Percentiles rank a stretch among this genome's conserved stretches.
Evolutionary conservation across 2,329 filamentous ascomycete genomes (phyloP).

Genomic region (Aotearoamyces nothofagi): DNA sequence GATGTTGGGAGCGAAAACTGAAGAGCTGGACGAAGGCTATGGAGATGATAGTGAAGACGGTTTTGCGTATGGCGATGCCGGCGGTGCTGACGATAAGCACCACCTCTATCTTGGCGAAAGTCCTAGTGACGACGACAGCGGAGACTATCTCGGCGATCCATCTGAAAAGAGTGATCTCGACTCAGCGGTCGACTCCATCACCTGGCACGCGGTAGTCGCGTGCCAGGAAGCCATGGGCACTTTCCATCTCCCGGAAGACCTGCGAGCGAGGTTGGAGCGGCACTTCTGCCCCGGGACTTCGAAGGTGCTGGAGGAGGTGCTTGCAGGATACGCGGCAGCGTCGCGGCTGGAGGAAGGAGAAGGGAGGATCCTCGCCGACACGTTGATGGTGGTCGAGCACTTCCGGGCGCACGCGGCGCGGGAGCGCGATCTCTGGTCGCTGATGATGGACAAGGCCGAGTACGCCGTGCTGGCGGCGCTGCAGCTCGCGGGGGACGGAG

Average conservation of each 20-base stretch:
- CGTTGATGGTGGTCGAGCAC: background rate
- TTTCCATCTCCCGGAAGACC: background rate
- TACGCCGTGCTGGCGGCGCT: background rate
- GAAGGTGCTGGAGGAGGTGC: background rate
- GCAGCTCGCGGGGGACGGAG: background rate
- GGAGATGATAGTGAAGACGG: too few species aligned
- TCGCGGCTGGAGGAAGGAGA: background rate
- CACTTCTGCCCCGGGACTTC: background rate
- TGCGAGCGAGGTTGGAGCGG: background rate
- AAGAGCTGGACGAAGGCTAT: too few species aligned
- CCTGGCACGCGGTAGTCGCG: background rate
- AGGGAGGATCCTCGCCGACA: background rate
- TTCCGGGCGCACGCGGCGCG: background rate
- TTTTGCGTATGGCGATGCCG: too few species aligned
- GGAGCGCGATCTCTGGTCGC: background rate
- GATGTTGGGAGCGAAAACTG: too few species aligned
- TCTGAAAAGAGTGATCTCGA: background rate
- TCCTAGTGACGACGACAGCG: slow-evolving; percentile 1
- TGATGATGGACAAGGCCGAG: background rate
- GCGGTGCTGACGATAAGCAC: too few species aligned
- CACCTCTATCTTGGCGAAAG: too few species aligned
- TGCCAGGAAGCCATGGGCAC: background rate
- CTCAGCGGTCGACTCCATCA: background rate
- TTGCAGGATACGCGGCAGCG: background rate
- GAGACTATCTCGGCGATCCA: too few species aligned